Evolutionary conservation across 176 grass and related monocot genomes (phyloP).

Genomic region (Zoysia pacifica): DNA sequence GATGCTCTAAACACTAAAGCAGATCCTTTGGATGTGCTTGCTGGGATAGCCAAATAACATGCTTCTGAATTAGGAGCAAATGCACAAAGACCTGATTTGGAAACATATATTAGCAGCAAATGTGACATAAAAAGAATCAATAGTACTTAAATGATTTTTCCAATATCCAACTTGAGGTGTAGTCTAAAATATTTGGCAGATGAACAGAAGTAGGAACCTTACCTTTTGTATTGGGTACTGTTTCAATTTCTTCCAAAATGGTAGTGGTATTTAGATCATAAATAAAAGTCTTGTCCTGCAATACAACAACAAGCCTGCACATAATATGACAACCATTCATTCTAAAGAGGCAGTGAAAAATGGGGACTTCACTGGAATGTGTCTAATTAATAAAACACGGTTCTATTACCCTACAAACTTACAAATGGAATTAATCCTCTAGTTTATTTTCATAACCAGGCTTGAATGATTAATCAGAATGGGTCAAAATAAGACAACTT

Average conservation of each 20-base stretch:
- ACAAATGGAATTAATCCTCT: neutral
- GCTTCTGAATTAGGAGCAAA: slow-evolving; percentile 87
- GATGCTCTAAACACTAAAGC: slow-evolving; percentile 89
- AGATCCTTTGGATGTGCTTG: slow-evolving; percentile 85
- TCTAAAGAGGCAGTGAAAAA: slow-evolving; percentile 11
- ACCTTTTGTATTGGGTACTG: slow-evolving; percentile 86
- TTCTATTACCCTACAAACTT: neutral
- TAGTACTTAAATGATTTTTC: neutral
- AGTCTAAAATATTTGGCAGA: neutral
- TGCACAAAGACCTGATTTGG: slow-evolving; percentile 78
- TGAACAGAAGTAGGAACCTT: slow-evolving; percentile 14
- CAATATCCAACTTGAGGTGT: neutral
- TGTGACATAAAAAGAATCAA: neutral
- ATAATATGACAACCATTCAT: slow-evolving; percentile 50
- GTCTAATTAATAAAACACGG: neutral
- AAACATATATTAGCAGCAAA: slow-evolving; percentile 20
- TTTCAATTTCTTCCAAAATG: slow-evolving; percentile 95
- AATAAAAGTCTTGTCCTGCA: slow-evolving; percentile 83
- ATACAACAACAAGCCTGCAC: slow-evolving; percentile 93
- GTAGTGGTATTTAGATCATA: slow-evolving; percentile 76
- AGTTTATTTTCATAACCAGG: neutral
- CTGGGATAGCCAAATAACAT: slow-evolving; percentile 83
- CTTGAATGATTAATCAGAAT: neutral
- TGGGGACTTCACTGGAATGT: neutral
- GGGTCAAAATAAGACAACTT: neutral